Evolutionary conservation across 176 grass and related monocot genomes (phyloP).

Genomic region (Bothriochloa decipiens): DNA sequence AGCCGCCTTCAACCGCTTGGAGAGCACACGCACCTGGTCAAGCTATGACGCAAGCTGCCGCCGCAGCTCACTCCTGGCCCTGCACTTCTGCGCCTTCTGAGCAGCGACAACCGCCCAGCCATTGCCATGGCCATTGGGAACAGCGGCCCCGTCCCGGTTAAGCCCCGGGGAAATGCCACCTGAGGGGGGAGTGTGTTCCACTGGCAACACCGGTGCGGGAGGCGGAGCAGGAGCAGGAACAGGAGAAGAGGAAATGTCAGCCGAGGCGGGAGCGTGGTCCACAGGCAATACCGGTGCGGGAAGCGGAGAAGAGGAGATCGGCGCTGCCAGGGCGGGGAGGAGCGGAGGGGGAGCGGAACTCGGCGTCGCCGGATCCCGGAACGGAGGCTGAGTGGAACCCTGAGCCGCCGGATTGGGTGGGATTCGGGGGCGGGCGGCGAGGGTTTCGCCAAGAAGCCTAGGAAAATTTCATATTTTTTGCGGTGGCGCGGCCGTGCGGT

Average conservation of each 20-base stretch:
- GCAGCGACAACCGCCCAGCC: neutral
- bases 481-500: constrained; percentile 11
- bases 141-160: constrained; percentile 28
- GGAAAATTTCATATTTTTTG: constrained; percentile 21
- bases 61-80: constrained; percentile 61
- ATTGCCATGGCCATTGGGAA: constrained; percentile 51
- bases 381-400: constrained; percentile 18
- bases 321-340: neutral
- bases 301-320: neutral
- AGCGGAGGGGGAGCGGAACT: constrained; percentile 24
- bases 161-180: constrained; percentile 47
- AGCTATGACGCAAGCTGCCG: constrained; percentile 64
- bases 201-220: neutral
- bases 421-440: neutral
- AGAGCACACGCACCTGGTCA: constrained; percentile 78
- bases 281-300: neutral
- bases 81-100: constrained; percentile 49
- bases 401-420: constrained; percentile 24
- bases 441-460: constrained; percentile 38
- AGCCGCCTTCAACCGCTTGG: constrained; percentile 52
- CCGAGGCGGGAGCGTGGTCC: constrained; percentile 10
- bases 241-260: constrained; percentile 30
- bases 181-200: constrained; percentile 3
- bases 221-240: neutral
- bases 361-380: constrained; percentile 10